Base-by-base conservation (phyloP, 192 early-diverging fungal species). In the Irineochytrium annulatum region DNA sequence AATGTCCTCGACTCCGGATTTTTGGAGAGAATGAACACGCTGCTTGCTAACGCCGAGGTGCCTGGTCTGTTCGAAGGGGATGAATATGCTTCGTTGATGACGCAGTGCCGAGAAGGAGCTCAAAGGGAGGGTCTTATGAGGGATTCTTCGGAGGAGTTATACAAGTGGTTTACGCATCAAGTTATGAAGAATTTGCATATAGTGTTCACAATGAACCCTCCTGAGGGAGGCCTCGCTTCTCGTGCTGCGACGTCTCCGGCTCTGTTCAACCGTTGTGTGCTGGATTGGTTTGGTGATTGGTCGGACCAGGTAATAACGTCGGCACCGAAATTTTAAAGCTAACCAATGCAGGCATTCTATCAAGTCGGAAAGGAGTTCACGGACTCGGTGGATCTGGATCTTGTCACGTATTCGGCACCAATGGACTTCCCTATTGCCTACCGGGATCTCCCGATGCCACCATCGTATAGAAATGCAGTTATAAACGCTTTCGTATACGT, bases 271-370 rank as follows among this genome's bases (percentile, higher is more conserved):
- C 92, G 97, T 67, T 99, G 97, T 77, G 97, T 99, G 41, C 74
- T 99, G 27, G 93, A 99, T 77, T 98, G 97, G 96, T 96, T 98
- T 48, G 97, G 96, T 51, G 97, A 98, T 71, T 98, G 96, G 96
- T 86, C 92, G 0, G 89, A 94, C 66, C n/a, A n/a, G n/a, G n/a
- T n/a, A n/a, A n/a, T n/a, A n/a, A n/a, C n/a, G n/a, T n/a, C n/a
- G n/a, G n/a, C n/a, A n/a, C n/a, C n/a, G n/a, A n/a, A n/a, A n/a
- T n/a, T n/a, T n/a, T n/a, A n/a, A n/a, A n/a, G n/a, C n/a, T n/a
- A n/a, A n/a, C n/a, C n/a, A n/a, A n/a, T n/a, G n/a, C 92, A 96
- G 68, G 96, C 95, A 1, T 91, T 99, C 71, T 95, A 85, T 82
- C 97, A 98, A 77, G 97, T 99, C 28, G 96, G 93, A 30, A 85